Percentiles rank a stretch among this genome's conserved stretches.
These are phyloP conservation scores for Chrysosporium queenslandicum DNA, from an alignment of 2,329 filamentous ascomycete species.

Conservation along the genomic window DNA sequence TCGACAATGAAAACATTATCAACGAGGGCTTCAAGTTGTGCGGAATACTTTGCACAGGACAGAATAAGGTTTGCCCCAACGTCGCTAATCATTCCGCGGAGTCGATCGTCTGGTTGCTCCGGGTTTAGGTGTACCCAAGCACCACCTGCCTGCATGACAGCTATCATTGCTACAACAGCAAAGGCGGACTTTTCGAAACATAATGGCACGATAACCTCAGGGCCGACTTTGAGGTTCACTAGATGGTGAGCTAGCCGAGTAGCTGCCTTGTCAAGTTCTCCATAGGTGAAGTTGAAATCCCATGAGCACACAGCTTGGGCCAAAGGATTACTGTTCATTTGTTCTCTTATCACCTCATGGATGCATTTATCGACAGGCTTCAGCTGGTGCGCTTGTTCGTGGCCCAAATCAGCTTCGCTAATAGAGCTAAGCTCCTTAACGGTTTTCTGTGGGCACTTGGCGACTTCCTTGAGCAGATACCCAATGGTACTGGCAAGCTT, in stretches of 20 bases:
- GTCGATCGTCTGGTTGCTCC: conserved; percentile 24
- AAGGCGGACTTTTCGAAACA: conserved; percentile 37
- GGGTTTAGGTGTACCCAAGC: conserved; percentile 19
- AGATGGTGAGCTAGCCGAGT: conserved; percentile 31
- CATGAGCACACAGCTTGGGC: neutral
- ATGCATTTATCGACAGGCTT: neutral
- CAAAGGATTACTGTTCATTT: neutral
- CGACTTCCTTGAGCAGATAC: neutral
- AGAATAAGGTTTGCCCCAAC: conserved; percentile 27
- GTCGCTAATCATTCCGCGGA: conserved; percentile 28
- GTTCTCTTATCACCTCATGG: neutral
- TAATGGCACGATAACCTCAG: conserved; percentile 30
- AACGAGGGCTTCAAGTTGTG: conserved; percentile 23
- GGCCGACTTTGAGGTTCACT: conserved; percentile 29
- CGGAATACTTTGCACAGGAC: conserved; percentile 24
- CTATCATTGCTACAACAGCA: conserved; percentile 34
- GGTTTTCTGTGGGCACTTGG: neutral
- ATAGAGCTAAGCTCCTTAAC: neutral
- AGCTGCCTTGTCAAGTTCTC: conserved; percentile 30
- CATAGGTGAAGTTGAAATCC: conserved; percentile 23
- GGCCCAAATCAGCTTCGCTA: neutral
- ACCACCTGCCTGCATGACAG: conserved; percentile 34
- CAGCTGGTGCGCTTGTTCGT: neutral
- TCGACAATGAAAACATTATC: conserved; percentile 42
- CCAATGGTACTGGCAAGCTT: neutral